phyloP scores from a whole-genome alignment of 164 flowering plant genomes.

The Stephania cephalantha region DNA sequence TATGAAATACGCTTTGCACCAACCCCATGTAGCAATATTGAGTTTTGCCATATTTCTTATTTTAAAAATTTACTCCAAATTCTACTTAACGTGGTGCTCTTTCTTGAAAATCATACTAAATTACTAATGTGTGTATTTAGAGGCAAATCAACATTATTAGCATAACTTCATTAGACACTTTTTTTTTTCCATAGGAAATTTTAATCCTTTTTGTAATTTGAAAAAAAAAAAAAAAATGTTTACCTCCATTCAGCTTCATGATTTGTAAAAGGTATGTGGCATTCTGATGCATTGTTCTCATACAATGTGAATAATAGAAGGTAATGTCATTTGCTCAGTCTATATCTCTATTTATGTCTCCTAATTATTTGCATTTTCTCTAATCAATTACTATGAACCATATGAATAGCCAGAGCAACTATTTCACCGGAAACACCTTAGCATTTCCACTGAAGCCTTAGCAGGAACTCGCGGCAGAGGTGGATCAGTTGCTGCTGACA shows the following conservation, averaged over 20 bases:
- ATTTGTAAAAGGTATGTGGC: not conserved
- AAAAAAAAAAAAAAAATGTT: not conserved
- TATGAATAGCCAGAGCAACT: slow-evolving; percentile 89
- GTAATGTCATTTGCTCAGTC: too few relatives aligned
- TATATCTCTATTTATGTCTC: not conserved
- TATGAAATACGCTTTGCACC: too few relatives aligned
- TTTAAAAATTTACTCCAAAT: too few relatives aligned
- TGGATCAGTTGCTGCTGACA: slow-evolving; percentile 48
- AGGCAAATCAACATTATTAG: too few relatives aligned
- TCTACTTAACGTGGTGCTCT: too few relatives aligned
- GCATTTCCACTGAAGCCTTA: slow-evolving; percentile 78
- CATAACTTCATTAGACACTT: too few relatives aligned
- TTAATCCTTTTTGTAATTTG: too few relatives aligned
- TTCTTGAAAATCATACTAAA: too few relatives aligned
- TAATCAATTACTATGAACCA: slow-evolving; percentile 22
- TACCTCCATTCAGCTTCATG: not conserved
- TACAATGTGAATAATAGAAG: not conserved
- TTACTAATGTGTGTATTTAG: too few relatives aligned
- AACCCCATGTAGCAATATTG: too few relatives aligned
- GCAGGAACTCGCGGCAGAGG: slow-evolving; percentile 95
- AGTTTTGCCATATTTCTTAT: too few relatives aligned
- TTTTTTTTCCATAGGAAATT: too few relatives aligned
- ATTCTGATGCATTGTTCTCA: not conserved
- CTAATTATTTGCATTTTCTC: slow-evolving; percentile 3
- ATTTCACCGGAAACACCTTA: slow-evolving; percentile 60